Evolutionary conservation across 2,329 filamentous ascomycete species (phyloP), one percentile per base, ranked within the genome.

Genomic region (Metarhizium guizhouense): DNA sequence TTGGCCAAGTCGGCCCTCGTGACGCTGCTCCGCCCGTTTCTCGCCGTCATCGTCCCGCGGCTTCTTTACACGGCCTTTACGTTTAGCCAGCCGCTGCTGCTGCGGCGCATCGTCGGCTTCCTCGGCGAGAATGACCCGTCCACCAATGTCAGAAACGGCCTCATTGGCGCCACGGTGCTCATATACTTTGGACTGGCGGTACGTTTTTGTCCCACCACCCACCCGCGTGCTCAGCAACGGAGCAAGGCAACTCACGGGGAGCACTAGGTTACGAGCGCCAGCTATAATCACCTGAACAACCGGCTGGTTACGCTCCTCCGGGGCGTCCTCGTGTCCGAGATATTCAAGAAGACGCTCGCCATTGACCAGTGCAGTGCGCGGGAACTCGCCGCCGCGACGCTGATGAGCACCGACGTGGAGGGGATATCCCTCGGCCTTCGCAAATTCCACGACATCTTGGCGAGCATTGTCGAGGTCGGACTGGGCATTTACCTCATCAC

Each of bases 401-500:
- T 76, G 13, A 77, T 78, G 72, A 74, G 70, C 51, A 70, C 73
- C 4, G 75, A 76, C 55, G 67, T 77, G 13, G 73, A 75, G 16
- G 57, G 61, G 20, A 66, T 72, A 11, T 57, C 58, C 0, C 50
- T 53, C 25, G 63, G 65, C 16, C 49, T 68, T 25, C 43, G 59
- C 5, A 52, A 53, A 5, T 51, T 72, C 11, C 64, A 70, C 57
- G 68, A 71, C 25, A 57, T 67, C 4, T 73, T 71, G 70, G 68
- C 70, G 1, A 62, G 63, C 38, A 20, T 66, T 0, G 57, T 73
- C 42, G 57, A 62, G 50, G 34, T 59, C 32, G 59, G 29, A 6
- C 11, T 61, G 4, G 60, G 54, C 14, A 54, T 56, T 14, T 60
- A 57, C 32, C n/a, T 59, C 8, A 43, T 62, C 16, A 45, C 51